These are phyloP conservation scores for Epichloe aotearoae DNA, from an alignment of 2,329 filamentous ascomycete species.

Conservation along the genomic window DNA sequence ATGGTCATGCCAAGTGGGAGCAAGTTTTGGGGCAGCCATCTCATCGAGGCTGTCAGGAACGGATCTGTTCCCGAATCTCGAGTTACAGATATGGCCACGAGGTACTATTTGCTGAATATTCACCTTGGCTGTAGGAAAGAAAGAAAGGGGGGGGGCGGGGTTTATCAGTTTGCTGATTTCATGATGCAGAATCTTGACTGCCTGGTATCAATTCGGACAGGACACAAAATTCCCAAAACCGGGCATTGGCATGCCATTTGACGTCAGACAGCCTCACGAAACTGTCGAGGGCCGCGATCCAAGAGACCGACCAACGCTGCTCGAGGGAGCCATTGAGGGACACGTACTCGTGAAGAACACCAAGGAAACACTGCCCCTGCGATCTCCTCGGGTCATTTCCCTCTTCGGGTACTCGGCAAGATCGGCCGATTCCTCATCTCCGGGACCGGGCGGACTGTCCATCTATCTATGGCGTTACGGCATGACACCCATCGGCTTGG, in stretches of 20 bases:
- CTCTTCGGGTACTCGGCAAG: slow-evolving; percentile 49
- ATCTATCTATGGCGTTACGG: slow-evolving; percentile 23
- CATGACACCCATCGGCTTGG: neutral
- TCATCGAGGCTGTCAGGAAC: slow-evolving; percentile 45
- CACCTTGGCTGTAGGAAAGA: neutral
- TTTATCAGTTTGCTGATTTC: neutral
- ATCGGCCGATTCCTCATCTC: slow-evolving; percentile 29
- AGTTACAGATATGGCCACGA: slow-evolving; percentile 47
- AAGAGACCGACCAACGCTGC: slow-evolving; percentile 24
- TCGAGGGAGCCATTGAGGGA: slow-evolving; percentile 48
- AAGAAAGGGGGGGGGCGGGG: neutral
- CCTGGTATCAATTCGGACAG: slow-evolving; percentile 44
- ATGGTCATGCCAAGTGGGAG: slow-evolving; percentile 50
- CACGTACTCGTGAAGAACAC: slow-evolving; percentile 52
- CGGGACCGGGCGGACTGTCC: slow-evolving; percentile 22
- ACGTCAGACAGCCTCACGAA: slow-evolving; percentile 35
- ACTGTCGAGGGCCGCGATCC: slow-evolving; percentile 41
- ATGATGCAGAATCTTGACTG: slow-evolving; percentile 28
- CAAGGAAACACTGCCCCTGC: slow-evolving; percentile 40
- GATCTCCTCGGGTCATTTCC: slow-evolving; percentile 35
- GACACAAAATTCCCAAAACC: slow-evolving; percentile 32
- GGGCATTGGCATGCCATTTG: slow-evolving; percentile 37
- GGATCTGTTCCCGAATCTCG: slow-evolving; percentile 42
- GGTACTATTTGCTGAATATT: slow-evolving; percentile 7
- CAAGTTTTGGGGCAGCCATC: slow-evolving; percentile 35